Conservation (phyloP, 495 filamentous ascomycete genomes). For the Bombardia bombarda region DNA sequence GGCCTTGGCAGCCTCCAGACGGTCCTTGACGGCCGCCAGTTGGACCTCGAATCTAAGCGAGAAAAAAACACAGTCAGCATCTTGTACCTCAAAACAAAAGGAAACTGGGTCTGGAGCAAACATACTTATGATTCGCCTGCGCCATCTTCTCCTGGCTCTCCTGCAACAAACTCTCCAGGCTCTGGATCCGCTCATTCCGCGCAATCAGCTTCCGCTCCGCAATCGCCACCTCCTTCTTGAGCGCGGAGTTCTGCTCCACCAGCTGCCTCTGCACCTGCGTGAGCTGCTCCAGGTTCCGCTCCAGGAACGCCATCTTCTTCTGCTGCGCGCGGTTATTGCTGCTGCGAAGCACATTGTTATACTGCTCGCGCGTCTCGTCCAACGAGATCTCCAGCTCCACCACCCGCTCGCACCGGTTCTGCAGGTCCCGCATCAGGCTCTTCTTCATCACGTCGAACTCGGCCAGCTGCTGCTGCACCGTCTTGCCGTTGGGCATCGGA, state of each 20-base stretch:
- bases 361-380: constrained; percentile 95
- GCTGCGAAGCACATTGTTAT: constrained; percentile 91
- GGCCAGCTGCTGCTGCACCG: constrained; percentile 92
- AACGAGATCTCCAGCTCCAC: constrained; percentile 96
- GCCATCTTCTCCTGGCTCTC: constrained; percentile 97
- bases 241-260: constrained; percentile 88
- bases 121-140: constrained; percentile 86
- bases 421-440: constrained; percentile 94
- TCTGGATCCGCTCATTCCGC: constrained; percentile 91
- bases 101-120: constrained; percentile 4
- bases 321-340: constrained; percentile 97
- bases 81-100: constrained; percentile 2
- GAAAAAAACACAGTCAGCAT: background rate
- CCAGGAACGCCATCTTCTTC: constrained; percentile 99
- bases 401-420: constrained; percentile 95
- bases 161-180: constrained; percentile 82
- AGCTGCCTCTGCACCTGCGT: constrained; percentile 95
- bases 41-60: constrained; percentile 82
- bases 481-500: constrained; percentile 77
- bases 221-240: constrained; percentile 99
- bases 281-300: constrained; percentile 94
- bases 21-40: constrained; percentile 93
- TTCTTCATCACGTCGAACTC: constrained; percentile 99
- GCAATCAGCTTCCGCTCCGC: constrained; percentile 95
- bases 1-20: constrained; percentile 88